Conservation (phyloP, 2,329 filamentous ascomycete species). For the Anthostomella pinea region DNA sequence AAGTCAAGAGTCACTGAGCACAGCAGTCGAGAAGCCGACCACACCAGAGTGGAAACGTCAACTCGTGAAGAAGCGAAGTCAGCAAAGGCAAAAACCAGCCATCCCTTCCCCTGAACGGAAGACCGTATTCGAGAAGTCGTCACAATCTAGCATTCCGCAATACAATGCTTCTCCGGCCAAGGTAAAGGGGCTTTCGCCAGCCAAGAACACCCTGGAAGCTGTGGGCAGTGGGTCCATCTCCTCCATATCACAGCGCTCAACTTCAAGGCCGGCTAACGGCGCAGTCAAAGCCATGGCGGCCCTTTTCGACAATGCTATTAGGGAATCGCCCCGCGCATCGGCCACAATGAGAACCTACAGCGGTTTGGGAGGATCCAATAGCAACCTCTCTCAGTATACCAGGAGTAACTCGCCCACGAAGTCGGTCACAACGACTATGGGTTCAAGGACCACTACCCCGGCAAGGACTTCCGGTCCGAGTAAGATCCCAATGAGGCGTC, state of each 20-base stretch:
- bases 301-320: slow-evolving; percentile 43
- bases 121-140: slow-evolving; percentile 12
- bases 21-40: slow-evolving; percentile 3
- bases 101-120: slow-evolving; percentile 13
- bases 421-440: no score
- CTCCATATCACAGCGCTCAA: slow-evolving; percentile 21
- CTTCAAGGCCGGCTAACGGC: slow-evolving; percentile 28
- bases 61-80: slow-evolving; percentile 8
- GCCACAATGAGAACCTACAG: slow-evolving; percentile 5
- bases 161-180: slow-evolving; percentile 4
- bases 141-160: slow-evolving; percentile 4
- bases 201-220: slow-evolving; percentile 4
- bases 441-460: no score
- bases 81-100: slow-evolving; percentile 11
- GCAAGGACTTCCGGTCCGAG: no score
- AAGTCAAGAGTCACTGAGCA: slow-evolving; percentile 12
- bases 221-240: no score
- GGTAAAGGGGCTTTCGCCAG: slow-evolving; percentile 5
- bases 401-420: no score
- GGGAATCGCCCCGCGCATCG: slow-evolving; percentile 20
- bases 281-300: slow-evolving; percentile 51
- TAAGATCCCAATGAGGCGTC: no score
- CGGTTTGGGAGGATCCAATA: slow-evolving; percentile 17
- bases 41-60: slow-evolving; percentile 21
- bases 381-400: slow-evolving; percentile 16